Base-by-base conservation (phyloP, 129 eudicot species). In the Flaveria brownii region DNA sequence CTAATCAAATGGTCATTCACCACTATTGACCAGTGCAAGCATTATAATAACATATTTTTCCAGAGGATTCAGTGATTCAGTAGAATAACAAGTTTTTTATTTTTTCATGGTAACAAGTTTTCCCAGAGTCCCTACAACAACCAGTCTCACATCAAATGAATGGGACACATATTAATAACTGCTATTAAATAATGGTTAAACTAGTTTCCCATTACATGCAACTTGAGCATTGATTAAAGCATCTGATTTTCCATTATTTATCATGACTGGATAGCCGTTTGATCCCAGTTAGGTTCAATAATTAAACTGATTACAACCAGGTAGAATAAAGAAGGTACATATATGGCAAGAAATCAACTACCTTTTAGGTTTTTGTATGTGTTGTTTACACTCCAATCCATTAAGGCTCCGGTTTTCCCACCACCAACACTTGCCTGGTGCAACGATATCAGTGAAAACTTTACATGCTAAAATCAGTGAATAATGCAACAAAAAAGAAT, bases 361-460 rank as follows among this genome's bases (percentile, higher is more conserved):
- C 98, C 98, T 93, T 88, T 93, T n/a, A 84, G 54, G 68, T 68
- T 81, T 79, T 87, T 85, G 71, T 83, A 88, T 41, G 88, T 45
- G 51, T 68, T 82, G 70, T 42, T 88, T 75, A 85, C 92, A 74
- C 84, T 79, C 97, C 98, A 93, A 45, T 90, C 95, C 92, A 93
- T 90, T 56, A 84, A 74, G 70, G 75, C 81, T 68, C 83, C 82
- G 77, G 78, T 73, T 83, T 77, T 81, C 68, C 73, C 87, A 77
- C 86, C 78, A 59, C 74, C 76, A 62, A 84, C 82, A 84, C 87
- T 84, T 52, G 82, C 77, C 90, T 88, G 78, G 8, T 51, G 56
- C 50, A 72, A 62, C 39, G 42, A 72, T 41, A 75, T 30, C 60
- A 66, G 78, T 71, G 47, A 51, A 52, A 73, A 78, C 43, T 70